phyloP scores from a whole-genome alignment of 441 rosid species.

The Viola pubescens region DNA sequence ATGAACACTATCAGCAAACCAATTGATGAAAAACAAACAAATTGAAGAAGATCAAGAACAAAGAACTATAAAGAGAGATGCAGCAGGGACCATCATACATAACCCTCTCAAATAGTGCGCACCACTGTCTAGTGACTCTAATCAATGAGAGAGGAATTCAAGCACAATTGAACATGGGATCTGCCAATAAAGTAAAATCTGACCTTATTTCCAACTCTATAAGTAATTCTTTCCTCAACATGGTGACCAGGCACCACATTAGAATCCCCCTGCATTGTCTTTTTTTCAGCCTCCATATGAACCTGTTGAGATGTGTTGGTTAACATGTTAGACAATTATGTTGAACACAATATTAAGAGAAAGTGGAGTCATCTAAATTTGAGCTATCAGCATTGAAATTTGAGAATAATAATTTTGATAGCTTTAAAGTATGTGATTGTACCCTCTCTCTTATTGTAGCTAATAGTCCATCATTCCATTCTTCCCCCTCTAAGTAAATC shows the following conservation, averaged over 20 bases:
- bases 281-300: conserved; percentile 90
- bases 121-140: background rate
- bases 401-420: conserved; percentile 3
- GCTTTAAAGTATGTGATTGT: conserved; percentile 19
- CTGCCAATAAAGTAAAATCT: conserved; percentile 6
- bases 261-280: conserved; percentile 50
- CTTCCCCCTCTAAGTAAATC: conserved; percentile 65
- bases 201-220: conserved; percentile 79
- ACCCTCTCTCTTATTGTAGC: conserved; percentile 97
- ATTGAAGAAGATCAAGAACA: background rate
- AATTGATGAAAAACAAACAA: background rate
- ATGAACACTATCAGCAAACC: background rate
- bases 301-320: conserved; percentile 40
- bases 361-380: too few relatives aligned
- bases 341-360: background rate
- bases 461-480: conserved; percentile 90
- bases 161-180: background rate
- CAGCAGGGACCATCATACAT: background rate
- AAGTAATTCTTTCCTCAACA: conserved; percentile 58
- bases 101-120: background rate
- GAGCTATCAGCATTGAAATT: background rate
- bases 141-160: background rate
- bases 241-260: conserved; percentile 30
- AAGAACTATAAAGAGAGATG: background rate
- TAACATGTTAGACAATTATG: conserved; percentile 9